phyloP scores from a whole-genome alignment of 2,329 filamentous ascomycete species.

The Tolypocladium sp. region DNA sequence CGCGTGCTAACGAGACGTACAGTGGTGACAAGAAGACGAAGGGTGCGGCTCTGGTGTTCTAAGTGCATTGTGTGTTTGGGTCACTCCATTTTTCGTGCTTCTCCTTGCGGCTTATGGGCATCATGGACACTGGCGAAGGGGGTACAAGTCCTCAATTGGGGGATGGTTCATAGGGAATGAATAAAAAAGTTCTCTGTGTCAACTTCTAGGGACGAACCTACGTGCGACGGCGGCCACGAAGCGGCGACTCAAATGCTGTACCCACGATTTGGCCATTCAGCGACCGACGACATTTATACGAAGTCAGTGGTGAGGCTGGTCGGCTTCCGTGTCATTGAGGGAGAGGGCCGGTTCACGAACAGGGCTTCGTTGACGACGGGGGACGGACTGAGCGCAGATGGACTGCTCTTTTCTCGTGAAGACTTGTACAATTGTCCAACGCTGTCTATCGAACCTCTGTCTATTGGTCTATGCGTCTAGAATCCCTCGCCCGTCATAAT shows the following conservation, averaged over 20 bases:
- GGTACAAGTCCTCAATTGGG: conserved; percentile 34
- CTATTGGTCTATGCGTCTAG: conserved; percentile 17
- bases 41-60: conserved; percentile 99
- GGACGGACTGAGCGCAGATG: background rate
- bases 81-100: conserved; percentile 32
- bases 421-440: background rate
- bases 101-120: conserved; percentile 35
- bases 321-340: background rate
- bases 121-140: conserved; percentile 40
- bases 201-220: background rate
- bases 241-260: too few species aligned
- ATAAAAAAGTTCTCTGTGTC: conserved; percentile 21
- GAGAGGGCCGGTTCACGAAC: background rate
- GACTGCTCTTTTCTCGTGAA: background rate
- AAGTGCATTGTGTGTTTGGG: conserved; percentile 51
- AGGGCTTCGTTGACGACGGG: background rate
- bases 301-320: background rate
- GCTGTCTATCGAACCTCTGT: background rate
- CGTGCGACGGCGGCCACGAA: background rate
- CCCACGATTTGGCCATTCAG: background rate
- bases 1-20: conserved; percentile 29
- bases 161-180: conserved; percentile 35
- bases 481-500: conserved; percentile 56
- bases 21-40: conserved; percentile 99
- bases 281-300: background rate